A percentile compares a stretch with the other conserved stretches of the same genome.
These are phyloP conservation scores for Sicyos edulis DNA, from an alignment of 306 rosid species.

Conservation along the genomic window DNA sequence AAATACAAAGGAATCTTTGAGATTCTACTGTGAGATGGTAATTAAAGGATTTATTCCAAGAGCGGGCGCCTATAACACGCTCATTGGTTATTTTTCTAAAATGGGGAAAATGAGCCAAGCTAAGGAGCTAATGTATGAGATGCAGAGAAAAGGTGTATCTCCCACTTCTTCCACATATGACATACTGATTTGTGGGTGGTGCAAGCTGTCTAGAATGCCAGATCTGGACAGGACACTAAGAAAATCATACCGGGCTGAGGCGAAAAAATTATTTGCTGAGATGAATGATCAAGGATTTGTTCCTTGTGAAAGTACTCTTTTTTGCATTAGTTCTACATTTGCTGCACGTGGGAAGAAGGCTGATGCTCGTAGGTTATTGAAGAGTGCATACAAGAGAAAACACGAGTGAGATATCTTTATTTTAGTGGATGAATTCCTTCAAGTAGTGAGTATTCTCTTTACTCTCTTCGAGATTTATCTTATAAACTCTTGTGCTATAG, in stretches of 20 bases:
- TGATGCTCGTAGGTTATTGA: conserved; percentile 59
- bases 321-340: conserved; percentile 50
- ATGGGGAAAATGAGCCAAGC: conserved; percentile 85
- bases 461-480: conserved; percentile 7
- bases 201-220: conserved; percentile 51
- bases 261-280: conserved; percentile 56
- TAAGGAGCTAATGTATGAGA: conserved; percentile 79
- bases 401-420: conserved; percentile 26
- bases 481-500: neutral
- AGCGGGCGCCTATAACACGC: conserved; percentile 68
- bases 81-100: conserved; percentile 66
- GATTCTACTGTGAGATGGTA: conserved; percentile 80
- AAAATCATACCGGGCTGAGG: conserved; percentile 54
- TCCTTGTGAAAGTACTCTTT: conserved; percentile 60
- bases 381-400: conserved; percentile 41
- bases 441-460: neutral
- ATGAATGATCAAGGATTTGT: conserved; percentile 64
- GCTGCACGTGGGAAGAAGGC: conserved; percentile 61
- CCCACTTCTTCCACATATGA: conserved; percentile 81
- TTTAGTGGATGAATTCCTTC: conserved; percentile 12
- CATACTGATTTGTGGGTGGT: conserved; percentile 78
- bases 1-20: conserved; percentile 55
- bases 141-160: conserved; percentile 56
- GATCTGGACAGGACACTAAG: conserved; percentile 50
- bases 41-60: conserved; percentile 68